Evolutionary conservation across 441 rosid species (phyloP).

Genomic region (Raphanus hybrid): DNA sequence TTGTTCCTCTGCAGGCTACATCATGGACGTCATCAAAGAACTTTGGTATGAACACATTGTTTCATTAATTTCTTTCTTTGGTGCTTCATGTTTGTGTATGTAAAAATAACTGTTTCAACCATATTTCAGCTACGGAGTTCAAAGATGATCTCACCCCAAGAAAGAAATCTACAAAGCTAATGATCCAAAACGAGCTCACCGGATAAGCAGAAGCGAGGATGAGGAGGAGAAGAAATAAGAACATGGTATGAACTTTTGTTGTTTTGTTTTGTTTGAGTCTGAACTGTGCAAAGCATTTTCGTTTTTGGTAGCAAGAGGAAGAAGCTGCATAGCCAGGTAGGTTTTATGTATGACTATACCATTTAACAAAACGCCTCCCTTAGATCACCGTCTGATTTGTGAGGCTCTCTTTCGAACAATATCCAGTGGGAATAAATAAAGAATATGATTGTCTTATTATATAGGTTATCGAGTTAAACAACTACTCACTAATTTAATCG

Average conservation of each 20-base stretch:
- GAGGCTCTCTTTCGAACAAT: background rate
- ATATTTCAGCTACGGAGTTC: conserved; percentile 58
- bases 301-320: background rate
- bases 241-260: background rate
- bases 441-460: background rate
- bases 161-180: conserved; percentile 74
- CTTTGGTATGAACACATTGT: conserved; percentile 68
- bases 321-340: conserved; percentile 34
- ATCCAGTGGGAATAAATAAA: conserved; percentile 10
- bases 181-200: conserved; percentile 90
- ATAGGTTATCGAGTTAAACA: background rate
- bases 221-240: conserved; percentile 43
- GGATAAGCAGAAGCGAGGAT: conserved; percentile 78
- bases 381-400: conserved; percentile 29
- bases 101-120: conserved; percentile 1
- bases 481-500: background rate
- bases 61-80: conserved; percentile 7
- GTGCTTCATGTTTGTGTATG: background rate
- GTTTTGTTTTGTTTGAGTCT: background rate
- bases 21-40: conserved; percentile 82
- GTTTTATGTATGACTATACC: conserved; percentile 34
- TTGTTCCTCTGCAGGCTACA: conserved; percentile 75
- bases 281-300: background rate
- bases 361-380: conserved; percentile 36
- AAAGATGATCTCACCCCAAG: conserved; percentile 69